Conservation (phyloP, 2,329 filamentous ascomycete species). For the Hypomyces rosellus region DNA sequence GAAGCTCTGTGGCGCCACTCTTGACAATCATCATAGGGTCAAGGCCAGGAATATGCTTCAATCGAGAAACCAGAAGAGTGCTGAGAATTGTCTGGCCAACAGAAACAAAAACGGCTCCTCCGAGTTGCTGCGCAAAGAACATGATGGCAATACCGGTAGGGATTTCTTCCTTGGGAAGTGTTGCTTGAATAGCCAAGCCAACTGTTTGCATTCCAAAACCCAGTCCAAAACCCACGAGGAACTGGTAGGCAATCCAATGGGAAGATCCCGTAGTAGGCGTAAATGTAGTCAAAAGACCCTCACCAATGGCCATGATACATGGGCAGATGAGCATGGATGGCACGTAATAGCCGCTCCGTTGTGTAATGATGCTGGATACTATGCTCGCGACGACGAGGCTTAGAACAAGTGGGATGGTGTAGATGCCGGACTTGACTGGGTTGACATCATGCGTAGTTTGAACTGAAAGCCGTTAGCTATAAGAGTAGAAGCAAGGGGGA, state of each 20-base stretch:
- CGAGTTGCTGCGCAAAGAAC: constrained; percentile 54
- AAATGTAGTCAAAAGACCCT: constrained; percentile 54
- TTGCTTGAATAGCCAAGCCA: constrained; percentile 50
- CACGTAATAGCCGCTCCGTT: constrained; percentile 53
- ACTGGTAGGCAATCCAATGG: constrained; percentile 56
- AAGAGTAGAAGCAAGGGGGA: neutral
- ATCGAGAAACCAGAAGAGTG: constrained; percentile 35
- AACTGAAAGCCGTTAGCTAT: constrained; percentile 31
- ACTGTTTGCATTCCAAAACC: constrained; percentile 54
- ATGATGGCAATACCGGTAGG: constrained; percentile 49
- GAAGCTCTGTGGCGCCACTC: constrained; percentile 55
- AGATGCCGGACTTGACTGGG: constrained; percentile 49
- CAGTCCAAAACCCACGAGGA: constrained; percentile 52
- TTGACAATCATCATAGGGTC: constrained; percentile 36
- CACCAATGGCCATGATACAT: constrained; percentile 43
- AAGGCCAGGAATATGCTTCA: constrained; percentile 36
- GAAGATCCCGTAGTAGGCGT: constrained; percentile 37
- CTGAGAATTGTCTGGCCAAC: constrained; percentile 50
- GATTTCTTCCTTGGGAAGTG: constrained; percentile 45
- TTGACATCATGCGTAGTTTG: constrained; percentile 49
- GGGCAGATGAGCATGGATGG: constrained; percentile 49
- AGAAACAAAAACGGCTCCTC: constrained; percentile 52
- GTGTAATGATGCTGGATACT: constrained; percentile 41
- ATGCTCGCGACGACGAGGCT: constrained; percentile 48
- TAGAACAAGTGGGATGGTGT: constrained; percentile 51